Evolutionary conservation across 257 asterid species (phyloP).

Genomic region (Solanum chiquidenum): DNA sequence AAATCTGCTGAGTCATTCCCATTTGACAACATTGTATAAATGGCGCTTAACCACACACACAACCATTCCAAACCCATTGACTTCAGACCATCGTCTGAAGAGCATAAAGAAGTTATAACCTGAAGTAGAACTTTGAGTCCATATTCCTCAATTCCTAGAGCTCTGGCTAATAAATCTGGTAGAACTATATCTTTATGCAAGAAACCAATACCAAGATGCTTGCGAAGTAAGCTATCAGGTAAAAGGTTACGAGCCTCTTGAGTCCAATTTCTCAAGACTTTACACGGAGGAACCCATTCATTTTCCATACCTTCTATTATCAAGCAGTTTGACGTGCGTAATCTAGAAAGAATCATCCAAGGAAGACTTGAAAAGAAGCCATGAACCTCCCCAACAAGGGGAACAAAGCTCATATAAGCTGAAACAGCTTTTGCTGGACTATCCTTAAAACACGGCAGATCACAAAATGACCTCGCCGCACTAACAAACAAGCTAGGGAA

Average conservation of each 20-base stretch:
- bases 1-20: slow-evolving; percentile 21
- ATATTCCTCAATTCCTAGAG: slow-evolving; percentile 82
- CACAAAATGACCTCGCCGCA: slow-evolving; percentile 67
- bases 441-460: slow-evolving; percentile 69
- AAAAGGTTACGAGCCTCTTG: slow-evolving; percentile 57
- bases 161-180: slow-evolving; percentile 75
- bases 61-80: slow-evolving; percentile 77
- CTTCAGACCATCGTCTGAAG: slow-evolving; percentile 41
- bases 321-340: slow-evolving; percentile 75
- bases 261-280: slow-evolving; percentile 82
- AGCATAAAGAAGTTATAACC: slow-evolving; percentile 53
- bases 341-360: slow-evolving; percentile 61
- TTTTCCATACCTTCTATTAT: slow-evolving; percentile 47
- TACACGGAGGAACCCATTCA: slow-evolving; percentile 89
- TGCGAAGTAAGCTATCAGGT: slow-evolving; percentile 54
- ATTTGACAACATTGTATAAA: slow-evolving; percentile 34
- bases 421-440: slow-evolving; percentile 66
- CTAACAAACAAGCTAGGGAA: slow-evolving; percentile 73
- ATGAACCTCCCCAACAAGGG: slow-evolving; percentile 82
- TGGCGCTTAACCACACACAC: slow-evolving; percentile 58
- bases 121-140: slow-evolving; percentile 60
- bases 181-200: slow-evolving; percentile 65
- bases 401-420: slow-evolving; percentile 79
- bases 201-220: slow-evolving; percentile 88
- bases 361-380: slow-evolving; percentile 90